These are phyloP conservation scores for Candida nitratophila DNA, from an alignment of 805 yeast genomes.

Conservation along the genomic window DNA sequence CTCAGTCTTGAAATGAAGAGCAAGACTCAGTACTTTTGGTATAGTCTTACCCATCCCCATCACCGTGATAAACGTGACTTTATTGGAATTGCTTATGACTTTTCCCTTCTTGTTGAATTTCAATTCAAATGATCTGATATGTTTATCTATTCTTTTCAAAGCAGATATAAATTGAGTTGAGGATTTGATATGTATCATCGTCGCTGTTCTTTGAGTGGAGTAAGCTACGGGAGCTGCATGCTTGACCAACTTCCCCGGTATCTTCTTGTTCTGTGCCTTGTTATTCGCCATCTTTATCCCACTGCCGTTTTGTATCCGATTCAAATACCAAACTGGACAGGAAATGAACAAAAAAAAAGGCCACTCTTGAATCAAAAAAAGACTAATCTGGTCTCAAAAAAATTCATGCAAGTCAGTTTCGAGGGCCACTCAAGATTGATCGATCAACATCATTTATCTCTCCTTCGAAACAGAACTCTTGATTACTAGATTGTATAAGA, in stretches of 20 bases:
- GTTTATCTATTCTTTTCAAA: conserved; percentile 53
- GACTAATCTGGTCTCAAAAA: no score
- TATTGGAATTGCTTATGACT: conserved; percentile 9
- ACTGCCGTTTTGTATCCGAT: no score
- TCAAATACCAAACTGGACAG: no score
- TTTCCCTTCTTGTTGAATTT: conserved; percentile 38
- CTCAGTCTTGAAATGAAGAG: conserved; percentile 47
- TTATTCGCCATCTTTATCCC: not conserved
- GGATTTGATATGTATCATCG: conserved; percentile 52
- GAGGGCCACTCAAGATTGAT: no score
- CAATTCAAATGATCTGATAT: conserved; percentile 27
- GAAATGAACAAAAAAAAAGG: no score
- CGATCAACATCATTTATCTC: no score
- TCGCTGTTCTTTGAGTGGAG: conserved; percentile 36
- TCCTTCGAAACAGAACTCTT: no score
- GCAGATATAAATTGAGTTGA: conserved; percentile 70
- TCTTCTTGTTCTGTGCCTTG: conserved; percentile 2
- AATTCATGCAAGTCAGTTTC: no score
- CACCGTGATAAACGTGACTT: conserved; percentile 41
- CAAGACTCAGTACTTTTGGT: conserved; percentile 56
- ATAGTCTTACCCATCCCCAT: conserved; percentile 75
- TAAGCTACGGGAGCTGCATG: conserved; percentile 46
- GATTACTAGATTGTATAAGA: no score
- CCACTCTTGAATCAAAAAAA: no score
- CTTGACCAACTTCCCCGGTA: conserved; percentile 38